Percentiles rank a stretch among this genome's conserved stretches.
Evolutionary conservation across 2,329 filamentous ascomycete genomes (phyloP).

Genomic region (Claviceps sp.): DNA sequence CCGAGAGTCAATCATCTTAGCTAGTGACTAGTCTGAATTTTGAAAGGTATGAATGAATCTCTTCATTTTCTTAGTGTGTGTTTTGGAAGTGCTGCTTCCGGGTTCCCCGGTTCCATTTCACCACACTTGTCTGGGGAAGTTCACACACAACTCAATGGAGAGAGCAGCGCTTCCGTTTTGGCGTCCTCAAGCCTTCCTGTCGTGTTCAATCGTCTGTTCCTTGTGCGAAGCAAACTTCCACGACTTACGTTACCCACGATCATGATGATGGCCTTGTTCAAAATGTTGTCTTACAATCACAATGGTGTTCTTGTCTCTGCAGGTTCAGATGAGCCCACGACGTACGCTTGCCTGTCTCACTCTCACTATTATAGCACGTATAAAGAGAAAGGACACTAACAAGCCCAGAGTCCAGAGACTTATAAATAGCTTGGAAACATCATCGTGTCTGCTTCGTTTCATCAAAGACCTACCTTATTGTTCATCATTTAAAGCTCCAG

Average conservation of each 20-base stretch:
- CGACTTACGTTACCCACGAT: neutral
- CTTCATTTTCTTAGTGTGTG: neutral
- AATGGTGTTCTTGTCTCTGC: neutral
- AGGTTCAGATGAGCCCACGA: no score
- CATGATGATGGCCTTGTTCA: neutral
- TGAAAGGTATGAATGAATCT: slow-evolving; percentile 2
- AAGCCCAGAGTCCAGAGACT: neutral
- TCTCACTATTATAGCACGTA: neutral
- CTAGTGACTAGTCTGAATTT: no score
- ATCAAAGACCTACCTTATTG: neutral
- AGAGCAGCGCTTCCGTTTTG: neutral
- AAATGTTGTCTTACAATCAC: neutral
- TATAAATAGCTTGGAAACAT: neutral
- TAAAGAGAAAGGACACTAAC: slow-evolving; percentile 3
- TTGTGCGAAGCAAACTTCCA: slow-evolving; percentile 1
- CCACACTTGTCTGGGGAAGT: neutral
- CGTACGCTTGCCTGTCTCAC: neutral
- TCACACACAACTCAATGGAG: neutral
- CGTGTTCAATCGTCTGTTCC: neutral
- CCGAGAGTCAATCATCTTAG: neutral
- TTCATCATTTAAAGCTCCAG: neutral
- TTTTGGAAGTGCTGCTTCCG: neutral
- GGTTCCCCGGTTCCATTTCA: neutral
- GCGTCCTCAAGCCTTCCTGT: neutral
- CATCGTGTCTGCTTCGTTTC: neutral